Evolutionary conservation across 176 grass and related monocot genomes (phyloP).

Genomic region (Oryza meridionalis): DNA sequence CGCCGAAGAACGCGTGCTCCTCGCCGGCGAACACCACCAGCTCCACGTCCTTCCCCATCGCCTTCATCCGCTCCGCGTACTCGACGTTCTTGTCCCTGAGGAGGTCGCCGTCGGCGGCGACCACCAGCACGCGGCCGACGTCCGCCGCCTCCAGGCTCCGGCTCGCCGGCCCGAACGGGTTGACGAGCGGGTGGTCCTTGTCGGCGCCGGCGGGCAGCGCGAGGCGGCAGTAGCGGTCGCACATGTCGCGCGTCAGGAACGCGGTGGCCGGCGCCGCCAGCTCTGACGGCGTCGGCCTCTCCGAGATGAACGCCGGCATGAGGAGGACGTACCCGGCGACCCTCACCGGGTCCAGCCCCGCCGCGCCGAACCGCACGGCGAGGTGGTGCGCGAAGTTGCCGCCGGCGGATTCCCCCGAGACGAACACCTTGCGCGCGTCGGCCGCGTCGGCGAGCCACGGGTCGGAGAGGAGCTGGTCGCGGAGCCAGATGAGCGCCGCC

Average conservation of each 20-base stretch:
- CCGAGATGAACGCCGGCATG: conserved; percentile 48
- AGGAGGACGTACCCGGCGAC: conserved; percentile 51
- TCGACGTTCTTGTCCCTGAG: conserved; percentile 48
- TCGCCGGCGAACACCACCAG: conserved; percentile 43
- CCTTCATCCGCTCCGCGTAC: conserved; percentile 48
- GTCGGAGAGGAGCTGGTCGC: conserved; percentile 12
- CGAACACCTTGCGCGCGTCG: neutral
- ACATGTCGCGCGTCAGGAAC: conserved; percentile 32
- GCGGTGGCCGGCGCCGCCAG: conserved; percentile 35
- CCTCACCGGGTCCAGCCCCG: conserved; percentile 36
- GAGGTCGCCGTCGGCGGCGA: conserved; percentile 47
- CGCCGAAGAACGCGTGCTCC: conserved; percentile 52
- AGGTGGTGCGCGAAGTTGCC: conserved; percentile 56
- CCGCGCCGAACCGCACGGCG: conserved; percentile 42
- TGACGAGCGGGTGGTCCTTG: conserved; percentile 37
- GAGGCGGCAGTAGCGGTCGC: conserved; percentile 25
- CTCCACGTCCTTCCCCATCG: conserved; percentile 44
- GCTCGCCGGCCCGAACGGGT: conserved; percentile 42
- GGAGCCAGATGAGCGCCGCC: conserved; percentile 56
- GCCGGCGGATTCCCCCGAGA: conserved; percentile 50
- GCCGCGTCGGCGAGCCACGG: conserved; percentile 46
- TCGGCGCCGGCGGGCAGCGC: conserved; percentile 40
- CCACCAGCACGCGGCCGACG: conserved; percentile 43
- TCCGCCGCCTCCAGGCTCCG: conserved; percentile 34
- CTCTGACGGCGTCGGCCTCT: conserved; percentile 44